Evolutionary conservation across 495 filamentous ascomycete genomes (phyloP), one percentile per base, ranked within the genome.

Genomic region (Tricharina praecox): DNA sequence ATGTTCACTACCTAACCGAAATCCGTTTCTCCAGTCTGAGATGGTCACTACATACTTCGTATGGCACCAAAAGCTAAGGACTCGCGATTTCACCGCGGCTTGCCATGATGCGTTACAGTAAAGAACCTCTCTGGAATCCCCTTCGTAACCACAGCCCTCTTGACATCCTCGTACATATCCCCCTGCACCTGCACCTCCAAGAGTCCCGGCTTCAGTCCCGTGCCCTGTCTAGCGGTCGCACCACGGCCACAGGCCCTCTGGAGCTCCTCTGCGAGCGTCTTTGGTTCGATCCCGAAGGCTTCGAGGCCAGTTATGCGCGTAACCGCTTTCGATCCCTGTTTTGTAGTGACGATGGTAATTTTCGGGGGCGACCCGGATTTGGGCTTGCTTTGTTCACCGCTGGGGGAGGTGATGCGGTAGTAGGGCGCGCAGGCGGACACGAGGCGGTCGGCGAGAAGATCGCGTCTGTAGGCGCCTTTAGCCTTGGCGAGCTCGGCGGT

Each of bases 111-210:
- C n/a, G n/a, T n/a, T 23, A 81, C 65, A 48, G 77, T 35, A 10
- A 61, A 72, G 19, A 81, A 67, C 74, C 75, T 78, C 47, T 61
- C 63, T 40, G 61, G 64, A 30, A 84, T 57, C 0, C 79, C 79
- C 37, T 77, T 68, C 55, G 68, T 71, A 42, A 70, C 67, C 53
- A 84, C 62, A 25, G 75, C 78, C 54, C 67, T 72, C 25, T 76
- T 63, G 28, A 83, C 66, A 3, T 67, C 72, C 48, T 73, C 69
- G 32, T 69, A 68, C 64, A 82, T 78, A 50, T 77, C 75, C 5
- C 79, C 79, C 57, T 84, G 79, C 1, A 82, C 71, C 63, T 77
- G 64, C 26, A 84, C 70, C 60, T 84, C 79, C 75, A 80, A 76
- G 0, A 80, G 65, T 1, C 73, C 74, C 55, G 72, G 73, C 49